Conservation (phyloP, 2,329 filamentous ascomycete species). For the Fusarium bactridioides region DNA sequence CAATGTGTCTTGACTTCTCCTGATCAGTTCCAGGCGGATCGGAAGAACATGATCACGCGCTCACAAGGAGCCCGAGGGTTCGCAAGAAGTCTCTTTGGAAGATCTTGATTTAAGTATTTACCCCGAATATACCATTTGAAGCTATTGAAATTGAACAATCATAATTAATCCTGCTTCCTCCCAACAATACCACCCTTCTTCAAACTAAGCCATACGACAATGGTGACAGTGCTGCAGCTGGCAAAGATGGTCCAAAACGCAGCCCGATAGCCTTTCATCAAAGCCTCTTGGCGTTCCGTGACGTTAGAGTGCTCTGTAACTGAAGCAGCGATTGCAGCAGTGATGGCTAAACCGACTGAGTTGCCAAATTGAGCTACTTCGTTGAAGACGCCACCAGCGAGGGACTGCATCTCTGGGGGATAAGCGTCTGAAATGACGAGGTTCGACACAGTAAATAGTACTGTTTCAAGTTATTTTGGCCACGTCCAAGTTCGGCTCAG, state of each 20-base stretch:
- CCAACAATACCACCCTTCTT: constrained; percentile 58
- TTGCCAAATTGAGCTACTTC: constrained; percentile 65
- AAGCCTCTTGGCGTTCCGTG: constrained; percentile 39
- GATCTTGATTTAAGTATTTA: rapidly evolving
- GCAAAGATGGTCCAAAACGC: constrained; percentile 63
- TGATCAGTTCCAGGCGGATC: background rate
- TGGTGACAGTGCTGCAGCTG: constrained; percentile 47
- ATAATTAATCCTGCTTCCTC: constrained; percentile 49
- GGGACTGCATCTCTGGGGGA: constrained; percentile 60
- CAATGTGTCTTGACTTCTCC: background rate
- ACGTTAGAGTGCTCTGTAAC: constrained; percentile 51
- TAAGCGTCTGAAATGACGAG: constrained; percentile 64
- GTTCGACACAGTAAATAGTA: constrained; percentile 63
- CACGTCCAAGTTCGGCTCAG: too few species aligned
- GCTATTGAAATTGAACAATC: rapidly evolving
- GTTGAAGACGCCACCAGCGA: constrained; percentile 69
- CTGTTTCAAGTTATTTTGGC: constrained; percentile 24
- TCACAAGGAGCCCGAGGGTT: background rate
- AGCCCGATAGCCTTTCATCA: constrained; percentile 61
- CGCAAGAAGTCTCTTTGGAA: background rate
- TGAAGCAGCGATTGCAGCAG: constrained; percentile 56
- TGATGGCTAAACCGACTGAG: constrained; percentile 59
- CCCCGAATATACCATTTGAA: background rate
- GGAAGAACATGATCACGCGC: background rate
- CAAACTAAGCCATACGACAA: constrained; percentile 49